Percentiles rank a stretch among this genome's conserved stretches.
Conservation (phyloP, 176 grass and related monocot genomes). For the Musa beccarii region DNA sequence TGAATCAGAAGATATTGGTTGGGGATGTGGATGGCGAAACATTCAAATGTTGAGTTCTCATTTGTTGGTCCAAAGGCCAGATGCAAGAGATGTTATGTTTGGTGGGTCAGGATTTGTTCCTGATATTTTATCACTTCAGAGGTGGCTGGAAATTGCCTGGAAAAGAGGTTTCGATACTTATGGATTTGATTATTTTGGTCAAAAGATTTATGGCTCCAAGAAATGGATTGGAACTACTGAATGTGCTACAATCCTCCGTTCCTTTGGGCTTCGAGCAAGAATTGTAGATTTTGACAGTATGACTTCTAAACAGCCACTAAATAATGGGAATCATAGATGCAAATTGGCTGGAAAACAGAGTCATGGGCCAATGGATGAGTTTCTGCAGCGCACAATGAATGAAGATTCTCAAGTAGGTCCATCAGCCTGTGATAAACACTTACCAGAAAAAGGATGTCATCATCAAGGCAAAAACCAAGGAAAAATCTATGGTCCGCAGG, state of each 20-base stretch:
- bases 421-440: constrained; percentile 28
- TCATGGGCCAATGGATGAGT: constrained; percentile 77
- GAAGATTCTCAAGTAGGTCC: constrained; percentile 1
- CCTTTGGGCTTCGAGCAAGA: constrained; percentile 70
- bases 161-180: constrained; percentile 50
- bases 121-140: constrained; percentile 82
- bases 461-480: background rate
- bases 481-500: constrained; percentile 38
- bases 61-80: constrained; percentile 48
- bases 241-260: constrained; percentile 67
- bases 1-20: constrained; percentile 68
- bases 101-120: constrained; percentile 77
- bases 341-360: constrained; percentile 28
- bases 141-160: constrained; percentile 96
- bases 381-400: constrained; percentile 24
- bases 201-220: constrained; percentile 58
- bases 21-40: constrained; percentile 97
- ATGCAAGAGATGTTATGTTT: constrained; percentile 50
- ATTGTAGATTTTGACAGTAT: constrained; percentile 93
- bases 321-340: constrained; percentile 15
- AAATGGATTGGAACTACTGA: constrained; percentile 84
- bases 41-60: constrained; percentile 89
- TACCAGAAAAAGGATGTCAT: background rate
- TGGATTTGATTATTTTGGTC: constrained; percentile 47
- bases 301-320: constrained; percentile 30